Evolutionary conservation across 345 rosid species (phyloP), one percentile per base, ranked within the genome.

Genomic region (Brassica nigra): DNA sequence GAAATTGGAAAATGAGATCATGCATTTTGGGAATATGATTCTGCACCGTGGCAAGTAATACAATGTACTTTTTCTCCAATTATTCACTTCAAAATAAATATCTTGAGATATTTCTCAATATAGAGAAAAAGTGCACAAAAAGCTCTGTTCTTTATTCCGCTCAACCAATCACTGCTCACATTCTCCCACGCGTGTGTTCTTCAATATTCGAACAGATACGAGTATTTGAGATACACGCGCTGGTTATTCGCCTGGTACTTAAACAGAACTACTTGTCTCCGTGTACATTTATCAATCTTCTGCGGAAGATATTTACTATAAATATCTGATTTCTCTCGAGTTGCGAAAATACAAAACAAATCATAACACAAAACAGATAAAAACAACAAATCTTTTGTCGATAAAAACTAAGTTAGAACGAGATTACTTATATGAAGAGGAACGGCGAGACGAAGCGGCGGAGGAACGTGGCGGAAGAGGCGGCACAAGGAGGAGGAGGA

Each of bases 401-500:
- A 61, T 9, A 28, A 55, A 4, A 57, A 76, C 34, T 4, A 66
- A 49, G 5, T 54, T 37, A 12, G 52, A 61, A 28, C 34, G 31
- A 28, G 31, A 29, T n/a, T 63, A 31, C 8, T 31, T 7, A 33
- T 33, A 65, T 80, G 83, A 80, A 80, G 63, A 75, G 83, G 3
- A 80, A 80, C 80, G 63, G 63, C 27, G 84, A 76, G 61, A 83
- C 75, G 49, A 77, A 62, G 68, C 79, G 79, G 73, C 83, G 72
- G 73, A 71, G 69, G 59, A 79, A 14, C 83, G 68, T 70, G 72
- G 71, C 76, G 58, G 83, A 75, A 55, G 83, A 70, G 36, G 29
- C 67, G 16, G 66, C 16, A 44, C 64, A 72, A 7, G 74, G 68
- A 37, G 70, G 79, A 77, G 49, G 87, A 58, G 81, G 81, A 47